These are phyloP conservation scores for Salix udensis DNA, from an alignment of 345 rosid genomes.

Conservation along the genomic window DNA sequence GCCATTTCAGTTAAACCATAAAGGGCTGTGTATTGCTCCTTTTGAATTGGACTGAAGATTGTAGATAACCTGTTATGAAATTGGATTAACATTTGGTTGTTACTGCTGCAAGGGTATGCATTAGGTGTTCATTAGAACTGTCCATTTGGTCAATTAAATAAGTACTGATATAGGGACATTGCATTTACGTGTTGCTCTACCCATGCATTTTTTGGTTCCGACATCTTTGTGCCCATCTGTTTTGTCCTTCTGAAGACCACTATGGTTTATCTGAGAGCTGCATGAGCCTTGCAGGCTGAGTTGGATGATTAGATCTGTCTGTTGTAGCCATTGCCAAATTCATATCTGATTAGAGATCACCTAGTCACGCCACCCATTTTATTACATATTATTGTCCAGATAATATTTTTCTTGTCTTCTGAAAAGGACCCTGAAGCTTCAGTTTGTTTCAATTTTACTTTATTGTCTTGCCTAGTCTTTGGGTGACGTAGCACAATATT, in stretches of 20 bases:
- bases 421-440: background rate
- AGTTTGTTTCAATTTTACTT: background rate
- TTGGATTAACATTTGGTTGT: background rate
- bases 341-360: background rate
- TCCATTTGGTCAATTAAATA: background rate
- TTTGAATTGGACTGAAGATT: background rate
- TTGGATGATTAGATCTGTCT: background rate
- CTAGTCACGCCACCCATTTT: background rate
- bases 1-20: background rate
- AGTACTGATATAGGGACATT: background rate
- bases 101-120: background rate
- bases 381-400: background rate
- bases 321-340: background rate
- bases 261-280: background rate
- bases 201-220: background rate
- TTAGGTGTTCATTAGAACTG: background rate
- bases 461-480: background rate
- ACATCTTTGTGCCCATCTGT: background rate
- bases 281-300: background rate
- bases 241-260: background rate
- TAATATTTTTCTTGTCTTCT: background rate
- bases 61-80: background rate
- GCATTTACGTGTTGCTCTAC: background rate
- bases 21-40: background rate
- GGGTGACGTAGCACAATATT: background rate